Conservation (phyloP, 768 basidiomycete species). For the Suillus sp. region DNA sequence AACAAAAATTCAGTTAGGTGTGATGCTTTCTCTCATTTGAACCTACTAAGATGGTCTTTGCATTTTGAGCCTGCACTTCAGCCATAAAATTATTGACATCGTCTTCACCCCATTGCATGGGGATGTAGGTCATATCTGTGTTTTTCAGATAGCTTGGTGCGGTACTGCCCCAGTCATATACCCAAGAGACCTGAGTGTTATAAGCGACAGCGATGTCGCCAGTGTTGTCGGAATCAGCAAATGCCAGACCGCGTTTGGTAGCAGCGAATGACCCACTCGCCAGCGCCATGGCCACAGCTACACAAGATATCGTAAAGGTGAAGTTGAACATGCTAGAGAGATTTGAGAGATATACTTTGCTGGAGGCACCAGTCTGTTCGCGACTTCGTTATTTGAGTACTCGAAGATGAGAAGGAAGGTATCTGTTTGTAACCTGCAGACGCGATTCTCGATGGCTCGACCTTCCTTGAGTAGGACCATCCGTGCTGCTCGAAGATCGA, state of each 20-base stretch:
- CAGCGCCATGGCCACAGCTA: constrained; percentile 11
- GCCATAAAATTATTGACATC: constrained; percentile 41
- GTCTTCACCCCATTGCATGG: constrained; percentile 55
- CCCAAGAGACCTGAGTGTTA: constrained; percentile 17
- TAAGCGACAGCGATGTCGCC: constrained; percentile 14
- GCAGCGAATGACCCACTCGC: constrained; percentile 7
- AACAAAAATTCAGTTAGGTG: neutral
- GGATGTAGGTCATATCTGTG: constrained; percentile 45
- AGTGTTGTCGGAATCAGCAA: constrained; percentile 12
- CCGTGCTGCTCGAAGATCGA: neutral
- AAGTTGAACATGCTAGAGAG: constrained; percentile 4
- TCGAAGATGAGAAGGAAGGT: constrained; percentile 1
- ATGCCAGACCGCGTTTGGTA: constrained; percentile 14
- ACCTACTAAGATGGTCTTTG: constrained; percentile 16
- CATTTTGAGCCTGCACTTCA: constrained; percentile 33
- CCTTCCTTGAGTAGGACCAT: neutral
- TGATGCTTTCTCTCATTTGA: neutral
- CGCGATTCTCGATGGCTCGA: neutral
- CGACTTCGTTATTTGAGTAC: constrained; percentile 10
- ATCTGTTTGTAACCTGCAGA: neutral
- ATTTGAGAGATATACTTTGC: neutral
- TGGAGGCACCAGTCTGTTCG: neutral
- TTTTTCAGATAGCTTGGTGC: constrained; percentile 46
- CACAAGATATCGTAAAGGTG: neutral
- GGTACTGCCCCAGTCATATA: constrained; percentile 31